Evolutionary conservation across 352 stramenopile species (phyloP), one percentile per base, ranked within the genome.

Genomic region (Phytophthora quininea): DNA sequence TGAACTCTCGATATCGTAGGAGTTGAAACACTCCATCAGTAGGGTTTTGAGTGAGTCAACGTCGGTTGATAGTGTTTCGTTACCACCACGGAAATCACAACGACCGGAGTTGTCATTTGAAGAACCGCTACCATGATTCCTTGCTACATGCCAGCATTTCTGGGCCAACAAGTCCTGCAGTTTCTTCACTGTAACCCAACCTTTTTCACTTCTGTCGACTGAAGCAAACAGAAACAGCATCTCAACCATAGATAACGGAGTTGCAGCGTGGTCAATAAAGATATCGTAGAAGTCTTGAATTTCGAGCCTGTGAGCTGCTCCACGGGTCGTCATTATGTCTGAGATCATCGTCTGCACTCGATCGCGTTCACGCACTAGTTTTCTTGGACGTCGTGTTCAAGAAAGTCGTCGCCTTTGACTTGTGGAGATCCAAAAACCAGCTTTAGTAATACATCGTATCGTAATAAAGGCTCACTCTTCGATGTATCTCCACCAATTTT

Each of bases 391-490:
- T 8, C 8, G 1, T 11, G 48, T 4, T 62, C 24, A 4, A 69
- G 65, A 12, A 72, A 72, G 11, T 6, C 12, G 0, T 50, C 37
- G n/a, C 85, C 76, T 2, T 68, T 59, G 6, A 88, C 55, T 10
- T 64, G 51, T 2, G 76, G 76, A 4, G 58, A 64, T 6, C 78
- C 78, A 62, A 89, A 89, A 3, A 86, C 40, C 19, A 89, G 43
- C 33, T 75, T 75, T 49, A 91, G 70, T 4, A 91, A 62, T 5
- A 91, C 64, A 12, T 89, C 82, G 29, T 87, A 91, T 10, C 80
- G 66, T 3, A 89, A 57, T 3, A 11, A 37, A 11, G 6, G 29
- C 4, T 6, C 42, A 58, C 9, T 24, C 37, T 35, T 24, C 10
- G 10, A n/a, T 7, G 12, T 19, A 27, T 55, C 14, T 47, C 11